Conservation (phyloP, 352 stramenopile genomes). For the Globisporangium paddicum region DNA sequence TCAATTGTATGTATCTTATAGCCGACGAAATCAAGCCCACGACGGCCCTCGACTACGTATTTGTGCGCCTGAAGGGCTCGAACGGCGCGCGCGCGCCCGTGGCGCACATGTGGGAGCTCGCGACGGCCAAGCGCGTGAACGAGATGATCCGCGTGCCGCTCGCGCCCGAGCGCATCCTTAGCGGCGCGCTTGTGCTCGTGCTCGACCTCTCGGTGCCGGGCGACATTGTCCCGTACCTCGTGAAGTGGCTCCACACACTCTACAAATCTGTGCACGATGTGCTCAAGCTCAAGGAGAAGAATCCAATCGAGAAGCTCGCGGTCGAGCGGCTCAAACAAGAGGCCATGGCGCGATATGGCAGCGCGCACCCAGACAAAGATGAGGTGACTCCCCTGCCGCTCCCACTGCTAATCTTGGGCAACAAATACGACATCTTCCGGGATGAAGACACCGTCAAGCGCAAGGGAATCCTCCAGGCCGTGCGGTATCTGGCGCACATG, state of each 20-base stretch:
- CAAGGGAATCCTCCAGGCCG: conserved; percentile 77
- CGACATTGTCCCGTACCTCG: conserved; percentile 70
- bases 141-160: conserved; percentile 87
- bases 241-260: conserved; percentile 73
- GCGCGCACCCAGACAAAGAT: conserved; percentile 62
- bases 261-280: conserved; percentile 49
- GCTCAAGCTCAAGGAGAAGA: conserved; percentile 62
- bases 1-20: not conserved
- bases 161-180: conserved; percentile 65
- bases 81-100: conserved; percentile 32
- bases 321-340: conserved; percentile 49
- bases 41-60: conserved; percentile 90
- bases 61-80: conserved; percentile 65
- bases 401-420: conserved; percentile 79
- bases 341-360: conserved; percentile 48
- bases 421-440: conserved; percentile 89
- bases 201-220: conserved; percentile 80
- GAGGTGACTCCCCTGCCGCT: conserved; percentile 70
- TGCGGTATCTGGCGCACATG: conserved; percentile 83
- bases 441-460: conserved; percentile 84
- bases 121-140: conserved; percentile 63
- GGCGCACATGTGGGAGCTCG: conserved; percentile 92
- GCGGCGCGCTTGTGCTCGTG: conserved; percentile 71
- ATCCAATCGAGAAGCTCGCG: conserved; percentile 50
- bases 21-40: conserved; percentile 88